Percentiles rank a stretch among this genome's conserved stretches.
phyloP scores from a whole-genome alignment of 495 filamentous ascomycete species.

The Pyronema domesticum region DNA sequence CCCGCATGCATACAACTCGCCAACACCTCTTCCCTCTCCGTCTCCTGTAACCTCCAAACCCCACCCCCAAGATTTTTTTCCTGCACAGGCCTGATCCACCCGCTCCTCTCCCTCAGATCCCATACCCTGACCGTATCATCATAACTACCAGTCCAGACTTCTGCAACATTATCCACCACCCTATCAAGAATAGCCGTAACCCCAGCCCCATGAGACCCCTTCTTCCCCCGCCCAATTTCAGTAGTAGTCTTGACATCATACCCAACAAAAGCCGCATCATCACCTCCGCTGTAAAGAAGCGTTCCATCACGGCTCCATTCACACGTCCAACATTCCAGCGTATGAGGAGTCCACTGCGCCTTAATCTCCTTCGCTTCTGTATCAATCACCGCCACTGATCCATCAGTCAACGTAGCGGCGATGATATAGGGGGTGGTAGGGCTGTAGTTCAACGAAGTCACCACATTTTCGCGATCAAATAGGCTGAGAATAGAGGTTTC shows the following conservation, averaged over 20 bases:
- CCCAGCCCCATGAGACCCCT: conserved; percentile 50
- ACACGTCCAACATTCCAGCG: conserved; percentile 51
- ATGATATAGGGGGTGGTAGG: conserved; percentile 33
- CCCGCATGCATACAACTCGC: conserved; percentile 93
- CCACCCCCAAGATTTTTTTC: conserved; percentile 62
- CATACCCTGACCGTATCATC: conserved; percentile 68
- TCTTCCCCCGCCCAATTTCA: conserved; percentile 28
- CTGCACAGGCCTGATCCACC: conserved; percentile 32
- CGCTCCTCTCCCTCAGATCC: conserved; percentile 26
- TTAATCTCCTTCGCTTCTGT: background rate
- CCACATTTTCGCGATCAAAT: conserved; percentile 37
- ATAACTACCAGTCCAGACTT: conserved; percentile 74
- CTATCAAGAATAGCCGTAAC: conserved; percentile 60
- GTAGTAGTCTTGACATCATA: conserved; percentile 7
- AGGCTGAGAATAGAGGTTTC: no score
- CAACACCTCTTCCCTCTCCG: conserved; percentile 38
- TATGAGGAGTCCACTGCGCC: conserved; percentile 23
- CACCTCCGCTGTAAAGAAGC: conserved; percentile 46
- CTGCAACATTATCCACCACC: conserved; percentile 35
- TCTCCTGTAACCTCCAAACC: conserved; percentile 68
- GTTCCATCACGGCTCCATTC: conserved; percentile 32
- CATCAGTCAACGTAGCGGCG: conserved; percentile 53
- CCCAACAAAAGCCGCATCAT: conserved; percentile 35
- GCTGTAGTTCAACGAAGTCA: conserved; percentile 56
- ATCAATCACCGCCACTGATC: conserved; percentile 34